Base-by-base conservation (phyloP, 768 basidiomycete species). In the Mycena indigotica region DNA sequence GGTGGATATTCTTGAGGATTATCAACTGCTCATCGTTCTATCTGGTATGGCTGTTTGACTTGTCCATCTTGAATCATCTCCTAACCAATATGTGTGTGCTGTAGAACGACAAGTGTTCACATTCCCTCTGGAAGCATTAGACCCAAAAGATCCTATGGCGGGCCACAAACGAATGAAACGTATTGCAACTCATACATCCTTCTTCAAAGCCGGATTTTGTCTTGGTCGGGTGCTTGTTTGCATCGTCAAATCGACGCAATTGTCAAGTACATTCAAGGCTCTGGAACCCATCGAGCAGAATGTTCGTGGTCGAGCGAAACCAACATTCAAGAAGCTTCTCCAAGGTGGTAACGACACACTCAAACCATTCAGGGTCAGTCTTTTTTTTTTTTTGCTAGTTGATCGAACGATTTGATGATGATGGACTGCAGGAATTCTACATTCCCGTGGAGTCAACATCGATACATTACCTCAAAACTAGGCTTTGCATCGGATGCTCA, bases 401-500 rank as follows among this genome's bases (percentile, higher is more conserved):
- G 8, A 8, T 35, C 10, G 28, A 52, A 21, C 57, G 2, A 25
- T 45, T 19, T 60, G 45, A 39, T 46, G 50, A 12, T 13, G n/a
- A 25, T 21, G 24, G 25, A 50, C 26, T 62, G 3, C 67, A 97
- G 94, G 96, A 98, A 71, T 98, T 99, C 75, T 99, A 98, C 69
- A 98, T 99, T 58, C 96, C 97, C 0, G 93, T 97, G 13, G 95
- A 98, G 71, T 96, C 94, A 50, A 93, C 87, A 55, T 98, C 95
- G 13, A 90, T 98, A 23, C 96, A 97, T 73, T 98, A 96, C 77
- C 80, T 99, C 63, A 97, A 96, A 79, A 97, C 96, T 46, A 91
- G 90, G 75, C 84, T 99, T 64, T 99, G 97, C 70, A 93, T 99
- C 15, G 97, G 96, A 1, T 96, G 95, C 69, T 92, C 95, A 10